Conservation (phyloP, 2,329 filamentous ascomycete genomes). For the Leptographium wingfieldii region DNA sequence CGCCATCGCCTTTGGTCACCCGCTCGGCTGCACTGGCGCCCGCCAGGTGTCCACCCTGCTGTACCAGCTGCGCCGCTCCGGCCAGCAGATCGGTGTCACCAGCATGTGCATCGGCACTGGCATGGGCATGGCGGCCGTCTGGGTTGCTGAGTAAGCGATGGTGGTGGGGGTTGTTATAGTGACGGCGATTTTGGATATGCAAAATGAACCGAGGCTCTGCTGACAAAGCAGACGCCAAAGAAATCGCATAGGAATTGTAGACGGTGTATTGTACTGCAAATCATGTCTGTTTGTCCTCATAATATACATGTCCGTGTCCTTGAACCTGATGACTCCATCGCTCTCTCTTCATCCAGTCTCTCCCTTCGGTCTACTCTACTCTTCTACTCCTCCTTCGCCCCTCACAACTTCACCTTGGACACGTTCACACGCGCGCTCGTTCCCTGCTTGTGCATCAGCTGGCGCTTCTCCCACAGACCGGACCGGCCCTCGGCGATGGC, state of each 20-base stretch:
- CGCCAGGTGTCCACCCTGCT: conserved; percentile 86
- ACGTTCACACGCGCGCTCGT: conserved; percentile 68
- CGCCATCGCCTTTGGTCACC: conserved; percentile 91
- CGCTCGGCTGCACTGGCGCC: conserved; percentile 85
- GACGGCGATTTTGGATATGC: not conserved
- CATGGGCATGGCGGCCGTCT: conserved; percentile 96
- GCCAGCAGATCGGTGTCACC: conserved; percentile 77
- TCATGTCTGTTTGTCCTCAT: not conserved
- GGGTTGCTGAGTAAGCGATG: conserved; percentile 68
- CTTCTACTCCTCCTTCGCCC: not conserved
- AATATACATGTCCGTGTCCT: not conserved
- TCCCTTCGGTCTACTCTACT: not conserved
- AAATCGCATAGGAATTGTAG: not conserved
- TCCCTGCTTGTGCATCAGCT: conserved; percentile 65
- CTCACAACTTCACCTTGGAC: conserved; percentile 19
- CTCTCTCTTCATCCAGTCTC: not conserved
- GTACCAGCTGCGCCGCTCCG: conserved; percentile 75
- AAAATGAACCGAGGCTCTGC: not conserved
- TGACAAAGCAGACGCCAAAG: too few relatives aligned
- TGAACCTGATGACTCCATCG: not conserved
- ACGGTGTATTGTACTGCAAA: not conserved
- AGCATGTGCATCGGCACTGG: conserved; percentile 96
- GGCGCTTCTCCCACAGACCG: conserved; percentile 70
- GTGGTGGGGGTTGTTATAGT: too few relatives aligned
- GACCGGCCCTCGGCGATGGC: conserved; percentile 80